Conservation (phyloP, 495 filamentous ascomycete genomes). For the Baudoinia panamericana region DNA sequence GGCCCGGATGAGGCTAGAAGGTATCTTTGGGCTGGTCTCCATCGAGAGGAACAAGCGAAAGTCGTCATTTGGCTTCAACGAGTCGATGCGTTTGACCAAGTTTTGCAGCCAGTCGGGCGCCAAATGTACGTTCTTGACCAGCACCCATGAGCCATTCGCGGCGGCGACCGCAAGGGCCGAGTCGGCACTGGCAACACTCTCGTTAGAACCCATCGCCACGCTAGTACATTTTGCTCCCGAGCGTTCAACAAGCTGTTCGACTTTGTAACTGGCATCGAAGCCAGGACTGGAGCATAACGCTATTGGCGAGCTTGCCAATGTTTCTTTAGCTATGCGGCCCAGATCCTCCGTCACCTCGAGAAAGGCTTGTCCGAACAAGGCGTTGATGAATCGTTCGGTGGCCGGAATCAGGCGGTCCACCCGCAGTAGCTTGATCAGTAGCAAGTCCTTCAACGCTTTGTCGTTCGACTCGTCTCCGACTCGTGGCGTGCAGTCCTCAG, state of each 20-base stretch:
- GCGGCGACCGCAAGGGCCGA: constrained; percentile 91
- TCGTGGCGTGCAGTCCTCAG: constrained; percentile 71
- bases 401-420: constrained; percentile 89
- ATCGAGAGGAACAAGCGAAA: constrained; percentile 96
- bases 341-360: constrained; percentile 75
- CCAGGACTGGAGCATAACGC: constrained; percentile 86
- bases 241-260: constrained; percentile 82
- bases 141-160: constrained; percentile 84
- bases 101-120: constrained; percentile 92
- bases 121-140: constrained; percentile 98
- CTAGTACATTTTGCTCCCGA: constrained; percentile 73
- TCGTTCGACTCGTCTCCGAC: constrained; percentile 62
- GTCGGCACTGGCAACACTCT: constrained; percentile 81
- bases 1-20: constrained; percentile 86
- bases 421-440: constrained; percentile 87
- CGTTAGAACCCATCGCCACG: constrained; percentile 97
- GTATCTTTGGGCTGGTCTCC: constrained; percentile 94
- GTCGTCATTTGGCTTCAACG: constrained; percentile 83
- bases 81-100: constrained; percentile 89
- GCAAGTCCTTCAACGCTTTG: constrained; percentile 65
- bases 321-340: constrained; percentile 69
- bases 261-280: constrained; percentile 98
- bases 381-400: constrained; percentile 77
- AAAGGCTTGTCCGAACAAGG: constrained; percentile 74
- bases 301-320: constrained; percentile 73